phyloP scores from a whole-genome alignment of 768 basidiomycete genomes.

The Kwoniella pini region DNA sequence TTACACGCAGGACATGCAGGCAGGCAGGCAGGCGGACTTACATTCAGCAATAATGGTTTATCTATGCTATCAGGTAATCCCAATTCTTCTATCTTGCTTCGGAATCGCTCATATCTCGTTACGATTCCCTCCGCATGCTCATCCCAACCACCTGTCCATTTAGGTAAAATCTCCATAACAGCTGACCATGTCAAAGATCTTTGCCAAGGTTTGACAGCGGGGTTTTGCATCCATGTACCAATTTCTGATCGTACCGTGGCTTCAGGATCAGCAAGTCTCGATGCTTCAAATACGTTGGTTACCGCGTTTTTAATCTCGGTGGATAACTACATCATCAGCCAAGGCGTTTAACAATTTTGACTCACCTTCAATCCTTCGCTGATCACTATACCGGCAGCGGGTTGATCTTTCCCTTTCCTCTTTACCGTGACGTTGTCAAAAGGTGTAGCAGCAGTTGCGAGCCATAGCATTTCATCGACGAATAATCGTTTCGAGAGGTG shows the following conservation, averaged over 20 bases:
- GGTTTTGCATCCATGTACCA: constrained; percentile 55
- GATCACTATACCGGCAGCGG: constrained; percentile 69
- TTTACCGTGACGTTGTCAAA: constrained; percentile 65
- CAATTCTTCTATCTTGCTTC: constrained; percentile 64
- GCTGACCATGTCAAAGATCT: constrained; percentile 18
- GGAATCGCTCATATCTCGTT: constrained; percentile 67
- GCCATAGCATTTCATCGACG: constrained; percentile 64
- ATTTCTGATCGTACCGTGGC: constrained; percentile 44
- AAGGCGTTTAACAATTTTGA: background rate
- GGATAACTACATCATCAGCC: constrained; percentile 38
- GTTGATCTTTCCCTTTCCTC: constrained; percentile 63
- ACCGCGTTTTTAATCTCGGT: constrained; percentile 44
- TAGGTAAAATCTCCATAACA: constrained; percentile 28
- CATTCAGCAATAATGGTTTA: constrained; percentile 73
- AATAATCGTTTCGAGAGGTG: constrained; percentile 52
- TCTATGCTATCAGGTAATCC: constrained; percentile 66
- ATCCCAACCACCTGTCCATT: constrained; percentile 52
- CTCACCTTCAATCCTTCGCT: constrained; percentile 75
- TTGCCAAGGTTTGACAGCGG: constrained; percentile 37
- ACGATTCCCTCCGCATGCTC: constrained; percentile 60
- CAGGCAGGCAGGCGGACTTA: constrained; percentile 56
- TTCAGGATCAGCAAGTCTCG: constrained; percentile 22
- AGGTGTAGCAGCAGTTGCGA: constrained; percentile 75
- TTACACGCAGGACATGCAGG: background rate
- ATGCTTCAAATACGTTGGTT: constrained; percentile 35